Evolutionary conservation across 306 rosid genomes (phyloP).

Genomic region (Prunus dulcis): DNA sequence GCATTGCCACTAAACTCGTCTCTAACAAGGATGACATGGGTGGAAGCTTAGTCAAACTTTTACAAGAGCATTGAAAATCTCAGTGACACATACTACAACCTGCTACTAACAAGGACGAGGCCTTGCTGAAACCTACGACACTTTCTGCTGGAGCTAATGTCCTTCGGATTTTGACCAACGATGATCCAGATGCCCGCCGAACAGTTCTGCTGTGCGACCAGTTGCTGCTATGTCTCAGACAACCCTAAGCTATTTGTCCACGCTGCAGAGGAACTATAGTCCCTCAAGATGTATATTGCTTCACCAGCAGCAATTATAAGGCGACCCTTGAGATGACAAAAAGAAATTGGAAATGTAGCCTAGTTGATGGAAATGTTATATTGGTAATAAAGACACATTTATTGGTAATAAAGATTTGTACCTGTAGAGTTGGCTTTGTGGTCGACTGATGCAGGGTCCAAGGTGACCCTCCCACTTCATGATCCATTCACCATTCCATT

Average conservation of each 20-base stretch:
- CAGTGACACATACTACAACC: background rate
- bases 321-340: no score
- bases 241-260: background rate
- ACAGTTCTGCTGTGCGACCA: background rate
- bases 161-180: background rate
- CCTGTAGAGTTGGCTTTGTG: no score
- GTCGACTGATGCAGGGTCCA: no score
- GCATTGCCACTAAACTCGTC: constrained; percentile 15
- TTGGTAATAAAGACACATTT: no score
- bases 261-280: background rate
- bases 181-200: background rate
- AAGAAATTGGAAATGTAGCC: no score
- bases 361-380: no score
- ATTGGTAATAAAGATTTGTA: no score
- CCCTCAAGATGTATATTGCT: no score
- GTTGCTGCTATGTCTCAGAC: no score
- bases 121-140: background rate
- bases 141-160: background rate
- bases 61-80: constrained; percentile 38
- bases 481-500: no score
- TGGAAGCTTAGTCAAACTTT: constrained; percentile 36
- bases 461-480: no score
- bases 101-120: constrained; percentile 24
- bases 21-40: constrained; percentile 16
- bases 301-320: no score